These are phyloP conservation scores for Adansonia grandidieri DNA, from an alignment of 441 rosid genomes.

Conservation along the genomic window DNA sequence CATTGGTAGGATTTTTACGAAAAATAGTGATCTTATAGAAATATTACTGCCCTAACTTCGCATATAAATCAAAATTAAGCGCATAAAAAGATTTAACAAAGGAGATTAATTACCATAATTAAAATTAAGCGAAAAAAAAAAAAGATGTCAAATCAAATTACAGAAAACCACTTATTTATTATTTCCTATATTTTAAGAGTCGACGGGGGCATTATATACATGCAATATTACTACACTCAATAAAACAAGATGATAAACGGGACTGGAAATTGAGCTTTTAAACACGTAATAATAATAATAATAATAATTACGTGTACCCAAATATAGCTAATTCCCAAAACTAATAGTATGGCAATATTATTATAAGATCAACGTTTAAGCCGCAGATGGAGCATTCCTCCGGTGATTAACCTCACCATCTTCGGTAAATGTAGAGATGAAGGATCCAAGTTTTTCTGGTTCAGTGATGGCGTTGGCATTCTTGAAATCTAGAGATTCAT, in stretches of 20 bases:
- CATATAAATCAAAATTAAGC: no score
- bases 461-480: slow-evolving; percentile 5
- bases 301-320: not conserved
- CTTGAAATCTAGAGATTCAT: slow-evolving; percentile 57
- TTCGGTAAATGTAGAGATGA: slow-evolving; percentile 31
- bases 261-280: not conserved
- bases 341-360: not conserved
- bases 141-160: not conserved
- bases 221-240: not conserved
- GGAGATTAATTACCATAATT: not conserved
- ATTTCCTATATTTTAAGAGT: not conserved
- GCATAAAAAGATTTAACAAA: not conserved
- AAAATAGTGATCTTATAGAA: not conserved
- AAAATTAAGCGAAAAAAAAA: not conserved
- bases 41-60: not conserved
- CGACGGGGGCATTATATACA: not conserved
- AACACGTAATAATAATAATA: not conserved
- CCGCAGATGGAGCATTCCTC: slow-evolving; percentile 47
- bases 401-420: slow-evolving; percentile 27
- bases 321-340: not conserved
- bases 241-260: no score
- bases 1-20: no score
- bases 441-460: slow-evolving; percentile 32
- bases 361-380: slow-evolving; percentile 28
- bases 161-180: not conserved